Evolutionary conservation across 2,329 filamentous ascomycete species (phyloP), one percentile per base, ranked within the genome.

Genomic region (Paraphoma chrysanthemicola): DNA sequence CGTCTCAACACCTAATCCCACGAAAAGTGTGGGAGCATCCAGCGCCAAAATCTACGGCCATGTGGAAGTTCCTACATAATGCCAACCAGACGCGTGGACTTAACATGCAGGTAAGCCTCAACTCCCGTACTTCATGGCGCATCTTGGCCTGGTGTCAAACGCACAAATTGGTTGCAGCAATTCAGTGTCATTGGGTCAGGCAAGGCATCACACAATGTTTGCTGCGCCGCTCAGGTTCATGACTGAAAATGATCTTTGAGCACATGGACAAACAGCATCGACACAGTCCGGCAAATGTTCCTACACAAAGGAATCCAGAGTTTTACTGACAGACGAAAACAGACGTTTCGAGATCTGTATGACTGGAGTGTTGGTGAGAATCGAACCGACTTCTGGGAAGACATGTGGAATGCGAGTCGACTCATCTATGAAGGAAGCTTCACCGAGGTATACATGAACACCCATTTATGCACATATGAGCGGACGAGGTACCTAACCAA

Each of bases 261-360:
- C 23, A 23, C 23, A 23, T 23, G 23, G 23, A 23, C 5, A 23
- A 23, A 23, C 3, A 23, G 23, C 2, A 23, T 23, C 23, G 5
- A 23, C 23, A 23, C 23, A 23, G 23, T 23, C 23, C 23, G 5
- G 23, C 23, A 23, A 23, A 5, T 3, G 2, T 23, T 23, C 23
- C 5, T 23, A 23, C 23, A 23, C 5, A 23, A 5, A n/a, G n/a
- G n/a, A 23, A 5, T 23, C 5, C 23, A 23, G 23, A 23, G 2
- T 2, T 23, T 23, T 5, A 23, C 11, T 45, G 12, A 36, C 38
- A 23, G 16, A 44, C 38, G 44, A 10, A 5, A 53, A 23, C 62
- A 90, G 84, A 87, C 83, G 3, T 95, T 89, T 72, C 76, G 84
- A 50, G 88, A 92, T 14, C 80, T 96, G 6, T 88, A 93, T 71